These are phyloP conservation scores for Caloboletus firmus DNA, from an alignment of 1,284 basidiomycete genomes.

Conservation along the genomic window DNA sequence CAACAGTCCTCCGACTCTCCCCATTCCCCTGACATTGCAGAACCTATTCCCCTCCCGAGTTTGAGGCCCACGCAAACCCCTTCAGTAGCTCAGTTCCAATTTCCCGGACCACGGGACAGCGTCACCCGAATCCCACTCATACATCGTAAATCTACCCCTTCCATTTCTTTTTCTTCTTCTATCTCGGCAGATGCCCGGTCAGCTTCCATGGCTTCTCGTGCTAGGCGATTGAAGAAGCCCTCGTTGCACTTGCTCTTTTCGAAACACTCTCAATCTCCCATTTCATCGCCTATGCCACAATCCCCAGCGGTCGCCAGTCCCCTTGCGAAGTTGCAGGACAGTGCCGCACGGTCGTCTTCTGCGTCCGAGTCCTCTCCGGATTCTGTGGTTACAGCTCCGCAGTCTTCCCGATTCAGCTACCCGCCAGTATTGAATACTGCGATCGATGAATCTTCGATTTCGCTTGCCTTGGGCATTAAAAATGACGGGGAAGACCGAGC, in stretches of 20 bases:
- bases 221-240: conserved; percentile 50
- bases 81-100: conserved; percentile 38
- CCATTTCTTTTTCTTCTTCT: conserved; percentile 38
- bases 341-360: conserved; percentile 20
- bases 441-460: conserved; percentile 37
- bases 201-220: conserved; percentile 33
- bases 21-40: conserved; percentile 29
- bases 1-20: conserved; percentile 20
- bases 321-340: conserved; percentile 9
- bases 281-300: conserved; percentile 25
- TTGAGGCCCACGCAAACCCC: conserved; percentile 12
- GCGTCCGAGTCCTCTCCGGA: conserved; percentile 34
- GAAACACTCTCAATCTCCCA: conserved; percentile 45
- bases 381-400: conserved; percentile 37
- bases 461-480: conserved; percentile 36
- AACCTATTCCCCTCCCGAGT: conserved; percentile 30
- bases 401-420: conserved; percentile 37
- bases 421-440: conserved; percentile 37
- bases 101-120: conserved; percentile 40
- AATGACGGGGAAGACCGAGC: conserved; percentile 18
- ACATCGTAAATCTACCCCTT: conserved; percentile 40
- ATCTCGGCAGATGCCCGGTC: conserved; percentile 27
- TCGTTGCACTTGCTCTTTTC: conserved; percentile 55
- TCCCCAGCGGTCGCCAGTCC: conserved; percentile 15
- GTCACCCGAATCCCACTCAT: conserved; percentile 34